Evolutionary conservation across 306 rosid species (phyloP), one percentile per base, ranked within the genome.

Genomic region (Casuarina equisetifolia): DNA sequence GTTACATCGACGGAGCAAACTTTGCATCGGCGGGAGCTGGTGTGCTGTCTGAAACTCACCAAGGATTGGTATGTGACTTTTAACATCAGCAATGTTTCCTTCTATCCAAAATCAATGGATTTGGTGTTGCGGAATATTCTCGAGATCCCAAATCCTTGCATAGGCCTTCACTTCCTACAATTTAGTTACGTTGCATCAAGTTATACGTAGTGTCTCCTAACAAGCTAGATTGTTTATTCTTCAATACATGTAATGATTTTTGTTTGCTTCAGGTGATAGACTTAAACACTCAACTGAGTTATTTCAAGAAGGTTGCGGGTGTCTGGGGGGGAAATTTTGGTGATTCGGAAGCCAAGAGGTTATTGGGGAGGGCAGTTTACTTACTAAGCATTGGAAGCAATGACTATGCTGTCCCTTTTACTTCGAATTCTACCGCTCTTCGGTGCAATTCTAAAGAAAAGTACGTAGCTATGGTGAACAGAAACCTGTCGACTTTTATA

Each of bases 21-120:
- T 88, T 91, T 74, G 93, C 96, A 15, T 88, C 96, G 1, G 91
- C 79, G 20, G 90, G 90, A 5, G 84, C 88, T 20, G 96, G 96
- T 69, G 91, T 87, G 84, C 78, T 88, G 0, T 7, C 11, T 77
- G 85, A 77, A 79, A 90, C 86, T 43, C 19, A 50, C 76, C 51
- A 20, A 17, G 87, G 85, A 84, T 45, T 54, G 17, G 90, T 88
- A 75, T 49, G 82, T 51, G 15, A 3, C 9, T n/a, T 2, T 70
- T 17, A 62, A 70, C 25, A 16, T 9, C 2, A 61, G 8, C 42
- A 61, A 20, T 15, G 5, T 1, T 46, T 46, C 32, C 32, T 25
- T 46, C 2, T 3, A 9, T 12, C 10, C 10, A 12, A 25, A 25
- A 25, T 25, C 32, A 25, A 25, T 25, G 32, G 32, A 25, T 25